Conservation (phyloP, 2,329 filamentous ascomycete genomes). For the Verticillium longisporum region DNA sequence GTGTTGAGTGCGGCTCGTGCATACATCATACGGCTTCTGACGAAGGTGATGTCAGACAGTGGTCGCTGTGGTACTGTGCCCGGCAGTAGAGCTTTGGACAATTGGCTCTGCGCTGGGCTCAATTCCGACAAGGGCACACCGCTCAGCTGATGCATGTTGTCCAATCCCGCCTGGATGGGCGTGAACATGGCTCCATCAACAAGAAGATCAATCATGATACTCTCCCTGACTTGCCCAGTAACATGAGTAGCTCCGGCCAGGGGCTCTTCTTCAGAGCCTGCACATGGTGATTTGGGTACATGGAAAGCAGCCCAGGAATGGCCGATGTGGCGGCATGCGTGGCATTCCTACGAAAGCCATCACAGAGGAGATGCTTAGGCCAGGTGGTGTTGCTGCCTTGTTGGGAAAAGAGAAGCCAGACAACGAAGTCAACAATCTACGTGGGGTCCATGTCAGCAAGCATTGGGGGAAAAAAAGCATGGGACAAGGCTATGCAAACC, state of each 20-base stretch:
- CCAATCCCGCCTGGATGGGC: slow-evolving; percentile 48
- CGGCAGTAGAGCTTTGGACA: not conserved
- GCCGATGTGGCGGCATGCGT: slow-evolving; percentile 16
- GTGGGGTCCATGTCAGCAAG: not conserved
- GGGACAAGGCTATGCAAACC: slow-evolving; percentile 32
- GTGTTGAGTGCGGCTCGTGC: slow-evolving; percentile 65
- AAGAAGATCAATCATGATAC: slow-evolving; percentile 70
- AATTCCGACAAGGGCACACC: slow-evolving; percentile 49
- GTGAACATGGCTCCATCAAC: slow-evolving; percentile 72
- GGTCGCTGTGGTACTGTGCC: not conserved
- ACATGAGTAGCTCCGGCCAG: slow-evolving; percentile 68
- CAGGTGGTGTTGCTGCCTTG: slow-evolving; percentile 33
- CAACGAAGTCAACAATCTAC: slow-evolving; percentile 68
- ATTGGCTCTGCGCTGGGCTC: slow-evolving; percentile 13
- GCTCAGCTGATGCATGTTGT: slow-evolving; percentile 72
- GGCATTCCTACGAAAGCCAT: slow-evolving; percentile 62
- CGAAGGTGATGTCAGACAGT: slow-evolving; percentile 61
- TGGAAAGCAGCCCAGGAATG: slow-evolving; percentile 60
- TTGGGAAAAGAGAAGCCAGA: slow-evolving; percentile 70
- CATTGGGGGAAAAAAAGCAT: not conserved
- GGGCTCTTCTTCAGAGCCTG: slow-evolving; percentile 58
- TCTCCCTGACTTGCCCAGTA: slow-evolving; percentile 73
- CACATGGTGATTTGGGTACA: slow-evolving; percentile 65
- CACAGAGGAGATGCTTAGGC: slow-evolving; percentile 71
- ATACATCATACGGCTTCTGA: slow-evolving; percentile 82